Percentiles rank a stretch among this genome's conserved stretches.
Conservation (phyloP, 345 rosid species). For the Psidium friedrichsthalianum region DNA sequence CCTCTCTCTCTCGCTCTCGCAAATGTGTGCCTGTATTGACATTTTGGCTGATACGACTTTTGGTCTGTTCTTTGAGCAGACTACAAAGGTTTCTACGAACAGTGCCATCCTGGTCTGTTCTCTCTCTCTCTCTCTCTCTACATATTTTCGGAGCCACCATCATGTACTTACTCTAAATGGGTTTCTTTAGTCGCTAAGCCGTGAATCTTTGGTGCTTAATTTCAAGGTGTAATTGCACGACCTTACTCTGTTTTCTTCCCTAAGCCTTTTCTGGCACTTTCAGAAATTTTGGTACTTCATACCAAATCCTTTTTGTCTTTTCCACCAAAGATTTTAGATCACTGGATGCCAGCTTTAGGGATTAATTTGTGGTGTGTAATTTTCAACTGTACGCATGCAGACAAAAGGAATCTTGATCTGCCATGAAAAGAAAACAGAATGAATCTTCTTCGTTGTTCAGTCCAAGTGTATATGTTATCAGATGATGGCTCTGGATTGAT, state of each 20-base stretch:
- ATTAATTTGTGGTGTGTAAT: neutral
- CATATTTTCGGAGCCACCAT: neutral
- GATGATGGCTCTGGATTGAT: neutral
- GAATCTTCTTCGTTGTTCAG: neutral
- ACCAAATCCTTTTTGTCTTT: too few relatives aligned
- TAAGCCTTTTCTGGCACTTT: neutral
- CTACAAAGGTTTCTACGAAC: neutral
- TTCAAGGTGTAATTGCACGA: neutral
- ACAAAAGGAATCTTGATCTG: neutral
- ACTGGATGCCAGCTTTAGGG: neutral
- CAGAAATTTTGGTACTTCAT: neutral
- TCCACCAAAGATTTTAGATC: too few relatives aligned
- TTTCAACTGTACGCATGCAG: neutral
- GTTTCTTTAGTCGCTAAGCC: neutral
- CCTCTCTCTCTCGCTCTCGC: neutral
- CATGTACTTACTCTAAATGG: neutral
- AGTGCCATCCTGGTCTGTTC: neutral
- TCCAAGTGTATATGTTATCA: neutral
- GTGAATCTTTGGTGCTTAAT: neutral
- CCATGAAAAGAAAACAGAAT: neutral
- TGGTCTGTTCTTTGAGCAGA: neutral
- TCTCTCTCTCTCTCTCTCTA: neutral
- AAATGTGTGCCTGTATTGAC: neutral
- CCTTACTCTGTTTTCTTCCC: neutral
- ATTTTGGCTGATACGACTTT: neutral